phyloP scores from a whole-genome alignment of 2,329 filamentous ascomycete genomes.

The Talaromyces sp. region DNA sequence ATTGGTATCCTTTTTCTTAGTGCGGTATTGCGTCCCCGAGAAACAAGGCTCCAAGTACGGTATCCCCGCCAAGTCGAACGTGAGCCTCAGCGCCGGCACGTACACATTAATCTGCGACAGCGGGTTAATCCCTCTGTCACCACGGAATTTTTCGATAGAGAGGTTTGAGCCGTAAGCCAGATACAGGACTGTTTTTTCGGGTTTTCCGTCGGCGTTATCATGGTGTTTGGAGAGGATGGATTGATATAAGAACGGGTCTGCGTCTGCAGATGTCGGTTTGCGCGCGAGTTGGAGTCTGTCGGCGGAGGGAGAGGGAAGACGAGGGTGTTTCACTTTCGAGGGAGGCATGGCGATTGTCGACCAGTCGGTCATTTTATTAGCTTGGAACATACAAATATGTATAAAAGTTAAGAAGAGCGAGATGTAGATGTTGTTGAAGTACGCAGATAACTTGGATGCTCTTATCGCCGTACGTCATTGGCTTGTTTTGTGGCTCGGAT shows the following conservation, averaged over 20 bases:
- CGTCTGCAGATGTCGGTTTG: slow-evolving; percentile 1
- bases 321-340: background rate
- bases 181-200: slow-evolving; percentile 62
- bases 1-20: background rate
- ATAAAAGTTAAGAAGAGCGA: background rate
- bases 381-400: background rate
- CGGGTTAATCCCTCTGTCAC: slow-evolving; percentile 72
- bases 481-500: background rate
- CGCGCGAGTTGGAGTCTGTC: slow-evolving; percentile 8
- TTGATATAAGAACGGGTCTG: slow-evolving; percentile 3
- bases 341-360: background rate
- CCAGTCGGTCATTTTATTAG: background rate
- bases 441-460: background rate
- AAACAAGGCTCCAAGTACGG: slow-evolving; percentile 91
- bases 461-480: slow-evolving; percentile 1
- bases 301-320: background rate
- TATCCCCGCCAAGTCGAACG: slow-evolving; percentile 80
- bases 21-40: slow-evolving; percentile 68
- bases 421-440: background rate
- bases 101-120: slow-evolving; percentile 77
- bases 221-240: background rate
- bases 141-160: slow-evolving; percentile 72
- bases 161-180: slow-evolving; percentile 93
- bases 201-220: background rate
- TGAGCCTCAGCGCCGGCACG: slow-evolving; percentile 72